Conservation (phyloP, 1,139 yeast species). For the Pichia sp. region DNA sequence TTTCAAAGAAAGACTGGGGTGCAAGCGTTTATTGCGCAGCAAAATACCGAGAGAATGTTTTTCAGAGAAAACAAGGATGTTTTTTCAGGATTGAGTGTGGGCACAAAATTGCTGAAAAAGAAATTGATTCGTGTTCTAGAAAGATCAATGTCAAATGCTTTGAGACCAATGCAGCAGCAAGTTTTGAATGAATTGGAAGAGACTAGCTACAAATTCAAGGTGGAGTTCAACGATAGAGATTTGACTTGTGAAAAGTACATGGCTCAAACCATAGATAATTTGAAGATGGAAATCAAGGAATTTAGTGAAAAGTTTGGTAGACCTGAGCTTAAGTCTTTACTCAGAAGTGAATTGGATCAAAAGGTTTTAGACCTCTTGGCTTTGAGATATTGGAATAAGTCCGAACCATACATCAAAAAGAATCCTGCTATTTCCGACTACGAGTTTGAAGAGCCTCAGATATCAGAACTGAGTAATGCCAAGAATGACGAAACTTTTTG, state of each 20-base stretch:
- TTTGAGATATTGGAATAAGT: slow-evolving; percentile 86
- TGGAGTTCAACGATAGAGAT: slow-evolving; percentile 91
- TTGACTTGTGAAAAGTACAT: slow-evolving; percentile 90
- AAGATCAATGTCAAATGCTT: slow-evolving; percentile 81
- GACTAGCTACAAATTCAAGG: slow-evolving; percentile 87
- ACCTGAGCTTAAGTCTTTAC: slow-evolving; percentile 69
- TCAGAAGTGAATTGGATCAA: slow-evolving; percentile 86
- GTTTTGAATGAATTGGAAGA: slow-evolving; percentile 93
- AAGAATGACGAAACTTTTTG: slow-evolving; percentile 74
- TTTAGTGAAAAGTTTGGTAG: slow-evolving; percentile 80
- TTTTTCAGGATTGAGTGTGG: slow-evolving; percentile 64
- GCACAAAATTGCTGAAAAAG: slow-evolving; percentile 70
- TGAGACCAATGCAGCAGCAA: slow-evolving; percentile 81
- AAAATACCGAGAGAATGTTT: slow-evolving; percentile 57
- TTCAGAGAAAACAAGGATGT: slow-evolving; percentile 58
- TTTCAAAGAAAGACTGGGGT: slow-evolving; percentile 36
- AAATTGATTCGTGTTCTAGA: slow-evolving; percentile 85
- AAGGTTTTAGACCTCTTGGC: slow-evolving; percentile 82
- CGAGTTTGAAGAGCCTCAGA: slow-evolving; percentile 41
- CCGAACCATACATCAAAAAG: slow-evolving; percentile 32
- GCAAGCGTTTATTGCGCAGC: slow-evolving; percentile 54
- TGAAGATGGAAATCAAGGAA: slow-evolving; percentile 84
- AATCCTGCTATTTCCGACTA: slow-evolving; percentile 22
- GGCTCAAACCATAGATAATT: slow-evolving; percentile 84
- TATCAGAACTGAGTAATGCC: slow-evolving; percentile 48